A percentile compares a stretch with the other conserved stretches of the same genome.
phyloP scores from a whole-genome alignment of 108 stramenopile species.

The Cyclostephanos tholiformis region DNA sequence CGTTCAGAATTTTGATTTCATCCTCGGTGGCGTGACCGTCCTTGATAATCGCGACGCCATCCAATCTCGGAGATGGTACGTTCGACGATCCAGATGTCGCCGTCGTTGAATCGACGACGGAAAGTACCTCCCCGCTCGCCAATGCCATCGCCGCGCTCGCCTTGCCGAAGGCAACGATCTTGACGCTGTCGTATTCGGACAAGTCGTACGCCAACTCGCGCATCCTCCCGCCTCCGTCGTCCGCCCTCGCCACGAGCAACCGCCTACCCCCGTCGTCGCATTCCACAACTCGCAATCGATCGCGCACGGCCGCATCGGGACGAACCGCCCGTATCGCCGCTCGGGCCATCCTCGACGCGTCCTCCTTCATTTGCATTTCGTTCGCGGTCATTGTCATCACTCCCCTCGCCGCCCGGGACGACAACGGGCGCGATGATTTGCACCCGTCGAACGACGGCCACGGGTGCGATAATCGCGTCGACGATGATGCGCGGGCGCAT shows the following conservation, averaged over 20 bases:
- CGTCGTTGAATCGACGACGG: neutral
- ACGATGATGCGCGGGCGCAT: neutral
- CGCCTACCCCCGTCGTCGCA: slow-evolving; percentile 17
- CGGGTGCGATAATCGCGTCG: neutral
- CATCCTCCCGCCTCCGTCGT: neutral
- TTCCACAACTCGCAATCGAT: slow-evolving; percentile 44
- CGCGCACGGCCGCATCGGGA: slow-evolving; percentile 54
- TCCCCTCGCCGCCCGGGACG: neutral
- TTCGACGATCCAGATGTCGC: slow-evolving; percentile 1
- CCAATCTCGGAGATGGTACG: slow-evolving; percentile 14
- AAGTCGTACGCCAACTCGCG: slow-evolving; percentile 37
- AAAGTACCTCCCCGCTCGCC: slow-evolving; percentile 56
- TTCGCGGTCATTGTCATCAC: slow-evolving; percentile 45
- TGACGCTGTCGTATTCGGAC: slow-evolving; percentile 64
- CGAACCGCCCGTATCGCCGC: slow-evolving; percentile 75
- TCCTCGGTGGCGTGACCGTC: slow-evolving; percentile 78
- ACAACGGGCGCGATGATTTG: neutral
- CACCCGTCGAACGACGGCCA: neutral
- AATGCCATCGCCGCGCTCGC: slow-evolving; percentile 85
- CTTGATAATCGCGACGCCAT: slow-evolving; percentile 82
- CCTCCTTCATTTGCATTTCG: slow-evolving; percentile 64
- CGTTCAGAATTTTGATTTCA: slow-evolving; percentile 53
- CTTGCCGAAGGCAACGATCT: slow-evolving; percentile 78
- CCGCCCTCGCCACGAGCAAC: slow-evolving; percentile 13
- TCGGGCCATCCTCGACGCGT: slow-evolving; percentile 63